Conservation (phyloP, 441 rosid genomes). For the Pelargonium australe region DNA sequence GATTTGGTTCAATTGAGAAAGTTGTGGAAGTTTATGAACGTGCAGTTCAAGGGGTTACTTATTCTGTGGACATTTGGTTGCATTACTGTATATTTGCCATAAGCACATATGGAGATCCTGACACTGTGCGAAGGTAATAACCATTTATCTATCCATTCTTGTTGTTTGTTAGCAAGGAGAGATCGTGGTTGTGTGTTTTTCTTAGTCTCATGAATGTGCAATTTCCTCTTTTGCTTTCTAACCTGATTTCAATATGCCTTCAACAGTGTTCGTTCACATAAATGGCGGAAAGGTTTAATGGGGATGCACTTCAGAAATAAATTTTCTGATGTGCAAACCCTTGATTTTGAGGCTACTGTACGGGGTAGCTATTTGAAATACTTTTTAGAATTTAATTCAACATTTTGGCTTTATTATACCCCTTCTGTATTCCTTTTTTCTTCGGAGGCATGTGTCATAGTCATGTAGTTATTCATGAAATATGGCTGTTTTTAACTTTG, state of each 20-base stretch:
- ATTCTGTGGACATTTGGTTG: conserved; percentile 25
- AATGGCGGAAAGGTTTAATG: conserved; percentile 60
- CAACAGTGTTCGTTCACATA: conserved; percentile 59
- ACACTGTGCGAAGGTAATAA: conserved; percentile 83
- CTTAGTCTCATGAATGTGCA: conserved; percentile 30
- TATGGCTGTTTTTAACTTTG: conserved; percentile 45
- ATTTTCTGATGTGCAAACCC: conserved; percentile 31
- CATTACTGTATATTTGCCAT: conserved; percentile 35
- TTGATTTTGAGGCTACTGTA: conserved; percentile 33
- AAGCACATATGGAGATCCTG: conserved; percentile 92
- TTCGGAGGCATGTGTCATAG: conserved; percentile 31
- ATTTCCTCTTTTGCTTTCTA: conserved; percentile 41
- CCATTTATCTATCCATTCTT: conserved; percentile 19
- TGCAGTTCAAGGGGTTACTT: conserved; percentile 23
- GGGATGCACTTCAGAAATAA: conserved; percentile 43
- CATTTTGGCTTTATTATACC: conserved; percentile 24
- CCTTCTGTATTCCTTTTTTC: conserved; percentile 18
- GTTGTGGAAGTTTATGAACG: conserved; percentile 23
- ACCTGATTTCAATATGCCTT: conserved; percentile 60
- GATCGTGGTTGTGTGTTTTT: conserved; percentile 26
- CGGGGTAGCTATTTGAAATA: conserved; percentile 28
- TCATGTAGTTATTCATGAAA: conserved; percentile 34
- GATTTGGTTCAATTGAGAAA: conserved; percentile 18
- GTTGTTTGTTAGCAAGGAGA: conserved; percentile 28
- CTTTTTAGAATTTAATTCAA: conserved; percentile 27